Evolutionary conservation across 139 green algal species (phyloP).

Genomic region (Picochlorum costavermella): DNA sequence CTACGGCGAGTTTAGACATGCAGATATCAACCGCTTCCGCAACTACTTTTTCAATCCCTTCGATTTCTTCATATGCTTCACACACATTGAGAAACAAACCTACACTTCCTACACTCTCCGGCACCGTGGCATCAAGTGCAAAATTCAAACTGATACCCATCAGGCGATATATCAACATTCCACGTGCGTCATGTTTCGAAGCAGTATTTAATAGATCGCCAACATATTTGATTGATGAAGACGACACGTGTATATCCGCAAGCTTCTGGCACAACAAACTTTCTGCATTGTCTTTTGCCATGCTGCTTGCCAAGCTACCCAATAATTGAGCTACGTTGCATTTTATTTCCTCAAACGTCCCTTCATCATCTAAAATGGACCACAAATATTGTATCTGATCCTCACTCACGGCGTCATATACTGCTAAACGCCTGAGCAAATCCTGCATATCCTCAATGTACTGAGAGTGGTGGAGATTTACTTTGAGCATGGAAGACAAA

Average conservation of each 20-base stretch:
- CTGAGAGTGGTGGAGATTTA: conserved; percentile 83
- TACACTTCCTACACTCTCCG: not conserved
- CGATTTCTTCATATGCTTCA: not conserved
- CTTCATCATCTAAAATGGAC: conserved; percentile 66
- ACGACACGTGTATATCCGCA: no score
- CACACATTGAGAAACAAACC: conserved; percentile 15
- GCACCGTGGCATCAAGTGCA: no score
- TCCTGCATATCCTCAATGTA: conserved; percentile 68
- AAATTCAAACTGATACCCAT: no score
- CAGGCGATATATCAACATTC: no score
- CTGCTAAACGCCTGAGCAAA: conserved; percentile 49
- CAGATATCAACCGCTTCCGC: no score
- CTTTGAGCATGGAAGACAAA: conserved; percentile 58
- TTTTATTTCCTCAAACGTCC: conserved; percentile 78
- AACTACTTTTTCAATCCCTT: conserved; percentile 6
- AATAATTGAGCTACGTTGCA: conserved; percentile 70
- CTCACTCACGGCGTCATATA: conserved; percentile 32
- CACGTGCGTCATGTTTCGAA: no score
- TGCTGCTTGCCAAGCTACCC: conserved; percentile 47
- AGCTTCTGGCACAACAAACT: not conserved
- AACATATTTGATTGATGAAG: no score
- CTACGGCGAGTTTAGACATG: no score
- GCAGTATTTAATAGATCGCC: no score
- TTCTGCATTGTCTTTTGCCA: conserved; percentile 22
- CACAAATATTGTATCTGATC: conserved; percentile 74